Base-by-base conservation (phyloP, 2,329 filamentous ascomycete species). In the Paracamarosporium sp. region DNA sequence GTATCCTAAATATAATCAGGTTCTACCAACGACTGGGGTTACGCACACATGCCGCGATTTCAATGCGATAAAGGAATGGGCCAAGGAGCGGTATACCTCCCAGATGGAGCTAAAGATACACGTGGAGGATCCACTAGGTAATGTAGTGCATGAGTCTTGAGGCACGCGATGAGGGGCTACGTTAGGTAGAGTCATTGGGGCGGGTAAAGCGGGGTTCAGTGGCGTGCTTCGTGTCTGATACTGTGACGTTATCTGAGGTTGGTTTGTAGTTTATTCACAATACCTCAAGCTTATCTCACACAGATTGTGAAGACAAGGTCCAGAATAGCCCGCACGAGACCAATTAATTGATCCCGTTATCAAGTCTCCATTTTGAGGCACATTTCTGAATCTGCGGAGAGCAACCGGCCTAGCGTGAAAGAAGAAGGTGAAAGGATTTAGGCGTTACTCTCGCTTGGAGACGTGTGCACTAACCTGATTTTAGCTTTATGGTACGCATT, bases 21-120 rank as follows among this genome's bases (percentile, higher is more conserved):
- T 38, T 4, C 36, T 56, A 7, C 35, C 45, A 15, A 28, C 28
- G 6, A 22, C 28, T 15, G 45, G 22, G 5, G 38, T 45, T 4
- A 51, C 40, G 44, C 53, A 56, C 33, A 50, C 45, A 9, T 56
- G 53, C 46, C 53, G 46, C 4, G 20, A 50, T 20, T 56, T 56
- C 20, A 45, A 50, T 31, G 36, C 45, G 20, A 44, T 50, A n/a
- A 6, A 46, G 27, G 44, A 55, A 11, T 55, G 44, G 53, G 44
- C 43, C 5, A 40, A 30, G 24, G 43, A 48, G 45, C 36, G 25
- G 3, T 38, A 25, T 17, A 9, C 25, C 5, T 25, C 13, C 5
- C n/a, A 25, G 13, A 11, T 33, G 36, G 53, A 50, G 46, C 9
- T 30, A 1, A 41, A 24, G 12, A 28, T 38, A 8, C 17, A n/a